A percentile compares a stretch with the other conserved stretches of the same genome.
These are phyloP conservation scores for Raddia distichophylla DNA, from an alignment of 176 grass and related monocot species.

Conservation along the genomic window DNA sequence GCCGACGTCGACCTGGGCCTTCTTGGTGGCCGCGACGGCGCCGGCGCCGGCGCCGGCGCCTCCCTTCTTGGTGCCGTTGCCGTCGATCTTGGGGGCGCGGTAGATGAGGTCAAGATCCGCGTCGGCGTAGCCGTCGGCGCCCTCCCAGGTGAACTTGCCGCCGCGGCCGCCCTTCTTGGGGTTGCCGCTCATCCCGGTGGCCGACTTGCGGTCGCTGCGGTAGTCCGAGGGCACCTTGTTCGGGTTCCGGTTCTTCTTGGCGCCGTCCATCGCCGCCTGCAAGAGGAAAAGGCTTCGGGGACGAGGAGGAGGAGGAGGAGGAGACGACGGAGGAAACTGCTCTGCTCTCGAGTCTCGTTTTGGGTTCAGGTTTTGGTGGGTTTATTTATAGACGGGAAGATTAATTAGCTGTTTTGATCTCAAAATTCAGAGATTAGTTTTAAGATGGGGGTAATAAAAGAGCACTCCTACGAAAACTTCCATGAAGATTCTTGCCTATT, in stretches of 20 bases:
- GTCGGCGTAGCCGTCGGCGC: slow-evolving; percentile 51
- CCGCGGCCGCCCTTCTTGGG: slow-evolving; percentile 94
- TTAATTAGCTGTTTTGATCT: no score
- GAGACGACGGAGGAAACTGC: background rate
- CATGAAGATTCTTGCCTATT: no score
- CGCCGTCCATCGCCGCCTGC: slow-evolving; percentile 56
- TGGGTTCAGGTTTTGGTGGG: background rate
- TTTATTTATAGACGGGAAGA: background rate
- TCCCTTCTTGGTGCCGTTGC: background rate
- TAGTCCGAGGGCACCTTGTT: slow-evolving; percentile 27
- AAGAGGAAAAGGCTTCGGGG: background rate
- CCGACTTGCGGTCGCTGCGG: slow-evolving; percentile 81
- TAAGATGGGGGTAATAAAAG: no score
- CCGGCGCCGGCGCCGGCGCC: background rate
- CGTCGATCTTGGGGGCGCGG: background rate
- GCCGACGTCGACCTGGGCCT: slow-evolving; percentile 6
- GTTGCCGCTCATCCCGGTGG: slow-evolving; percentile 72
- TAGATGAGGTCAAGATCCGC: slow-evolving; percentile 48
- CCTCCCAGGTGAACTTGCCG: slow-evolving; percentile 97
- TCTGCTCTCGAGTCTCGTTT: background rate
- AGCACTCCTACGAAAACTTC: no score
- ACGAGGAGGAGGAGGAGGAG: background rate
- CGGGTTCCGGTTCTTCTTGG: slow-evolving; percentile 55
- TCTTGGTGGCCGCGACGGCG: background rate
- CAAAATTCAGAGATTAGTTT: no score